Conservation (phyloP, 2,329 filamentous ascomycete genomes). For the Parastagonospora avenae region DNA sequence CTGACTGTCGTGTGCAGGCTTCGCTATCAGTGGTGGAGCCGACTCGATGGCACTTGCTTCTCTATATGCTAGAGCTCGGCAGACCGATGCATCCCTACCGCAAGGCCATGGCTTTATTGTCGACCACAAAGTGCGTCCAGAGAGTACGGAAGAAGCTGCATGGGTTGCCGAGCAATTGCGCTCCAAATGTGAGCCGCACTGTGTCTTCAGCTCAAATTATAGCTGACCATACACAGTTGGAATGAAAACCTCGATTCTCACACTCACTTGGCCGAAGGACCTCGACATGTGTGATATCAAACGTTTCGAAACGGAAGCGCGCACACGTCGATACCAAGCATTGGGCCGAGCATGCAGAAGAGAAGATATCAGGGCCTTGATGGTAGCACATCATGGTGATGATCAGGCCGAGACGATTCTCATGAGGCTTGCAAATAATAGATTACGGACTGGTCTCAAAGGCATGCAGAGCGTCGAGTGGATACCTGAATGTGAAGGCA, state of each 20-base stretch:
- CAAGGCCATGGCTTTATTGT: conserved; percentile 63
- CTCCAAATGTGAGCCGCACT: conserved; percentile 47
- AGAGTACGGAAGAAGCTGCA: conserved; percentile 61
- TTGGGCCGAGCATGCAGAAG: conserved; percentile 67
- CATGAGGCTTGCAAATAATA: conserved; percentile 73
- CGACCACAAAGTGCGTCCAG: conserved; percentile 63
- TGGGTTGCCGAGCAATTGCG: conserved; percentile 55
- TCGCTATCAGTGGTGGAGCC: conserved; percentile 90
- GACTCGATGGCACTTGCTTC: conserved; percentile 96
- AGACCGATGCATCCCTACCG: conserved; percentile 13
- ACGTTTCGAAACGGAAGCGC: conserved; percentile 78
- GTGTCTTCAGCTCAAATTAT: not conserved
- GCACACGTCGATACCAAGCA: conserved; percentile 72
- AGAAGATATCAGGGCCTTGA: conserved; percentile 61
- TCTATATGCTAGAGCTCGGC: conserved; percentile 59
- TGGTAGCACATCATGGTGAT: conserved; percentile 86
- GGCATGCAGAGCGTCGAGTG: conserved; percentile 69
- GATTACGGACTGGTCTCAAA: conserved; percentile 70
- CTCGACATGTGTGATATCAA: conserved; percentile 53
- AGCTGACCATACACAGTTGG: conserved; percentile 29
- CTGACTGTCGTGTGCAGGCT: conserved; percentile 41
- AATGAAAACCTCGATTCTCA: conserved; percentile 38
- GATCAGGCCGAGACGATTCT: conserved; percentile 91
- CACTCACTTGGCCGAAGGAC: conserved; percentile 46
- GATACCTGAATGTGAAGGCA: conserved; percentile 83